phyloP scores from a whole-genome alignment of 2,329 filamentous ascomycete species.

The Aspergillus clavatus region DNA sequence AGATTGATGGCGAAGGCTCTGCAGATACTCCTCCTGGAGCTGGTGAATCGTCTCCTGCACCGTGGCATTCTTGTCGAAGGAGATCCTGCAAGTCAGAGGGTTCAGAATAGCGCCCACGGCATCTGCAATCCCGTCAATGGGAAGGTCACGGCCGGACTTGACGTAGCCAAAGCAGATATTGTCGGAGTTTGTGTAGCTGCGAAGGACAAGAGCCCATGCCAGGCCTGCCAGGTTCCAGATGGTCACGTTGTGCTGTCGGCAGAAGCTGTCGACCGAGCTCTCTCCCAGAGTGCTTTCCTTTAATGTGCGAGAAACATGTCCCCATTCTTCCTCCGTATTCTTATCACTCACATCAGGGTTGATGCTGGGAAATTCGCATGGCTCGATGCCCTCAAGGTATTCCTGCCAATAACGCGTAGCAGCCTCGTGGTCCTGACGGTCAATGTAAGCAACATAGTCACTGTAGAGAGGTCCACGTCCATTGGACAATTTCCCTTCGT shows the following conservation, averaged over 20 bases:
- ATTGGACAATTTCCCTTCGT: conserved; percentile 24
- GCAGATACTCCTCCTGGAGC: neutral
- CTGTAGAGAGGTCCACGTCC: neutral
- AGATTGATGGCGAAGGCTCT: neutral
- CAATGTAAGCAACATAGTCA: conserved; percentile 1
- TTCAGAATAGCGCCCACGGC: conserved; percentile 28
- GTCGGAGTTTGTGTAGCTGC: conserved; percentile 31
- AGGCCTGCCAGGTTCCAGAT: conserved; percentile 31
- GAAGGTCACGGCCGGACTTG: conserved; percentile 36
- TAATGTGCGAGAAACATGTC: neutral
- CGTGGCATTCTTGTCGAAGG: neutral
- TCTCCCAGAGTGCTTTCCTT: neutral
- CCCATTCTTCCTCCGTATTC: neutral
- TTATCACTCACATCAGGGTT: neutral
- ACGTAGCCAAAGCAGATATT: conserved; percentile 40
- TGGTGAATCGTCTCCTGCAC: neutral
- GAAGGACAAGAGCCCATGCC: conserved; percentile 37
- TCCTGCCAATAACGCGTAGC: conserved; percentile 24
- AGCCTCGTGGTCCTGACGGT: neutral
- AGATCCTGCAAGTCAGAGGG: neutral
- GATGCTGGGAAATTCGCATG: conserved; percentile 3
- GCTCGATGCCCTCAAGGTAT: neutral
- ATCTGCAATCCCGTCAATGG: conserved; percentile 28
- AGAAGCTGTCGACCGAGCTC: neutral
- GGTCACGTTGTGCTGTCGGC: conserved; percentile 9